Evolutionary conservation across 2,329 filamentous ascomycete genomes (phyloP), one percentile per base, ranked within the genome.

Genomic region (Stagonosporopsis cucurbitacearum): DNA sequence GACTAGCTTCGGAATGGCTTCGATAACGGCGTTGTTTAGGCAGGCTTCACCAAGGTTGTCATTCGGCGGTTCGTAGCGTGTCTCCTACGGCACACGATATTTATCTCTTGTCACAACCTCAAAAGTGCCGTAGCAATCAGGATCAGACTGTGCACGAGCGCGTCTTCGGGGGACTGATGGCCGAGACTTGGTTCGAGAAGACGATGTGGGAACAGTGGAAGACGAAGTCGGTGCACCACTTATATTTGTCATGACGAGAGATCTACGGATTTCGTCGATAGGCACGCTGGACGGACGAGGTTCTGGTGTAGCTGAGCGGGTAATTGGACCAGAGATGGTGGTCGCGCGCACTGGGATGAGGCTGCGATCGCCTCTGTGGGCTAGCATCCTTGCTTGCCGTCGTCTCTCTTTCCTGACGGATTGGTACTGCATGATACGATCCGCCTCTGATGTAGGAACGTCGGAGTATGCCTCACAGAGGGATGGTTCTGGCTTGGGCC

Each of bases 191-290:
- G 20, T 17, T 7, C n/a, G 28, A 26, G 28, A 13, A 1, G 6
- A 20, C 2, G 8, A 40, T 19, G 36, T 2, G 3, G 39, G 19
- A 17, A 23, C 26, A 3, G 32, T 17, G 2, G 28, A 33, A 2
- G 50, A 47, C 3, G 35, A 25, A 4, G 20, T 30, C 13, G 36
- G 20, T 4, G 17, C 12, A 6, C 47, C 22, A 43, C 50, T 32
- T 11, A 42, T 47, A 15, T 35, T 47, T n/a, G 50, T 41, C 50
- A 42, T 53, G 6, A 33, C 23, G 25, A 53, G 50, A 15, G 36
- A 3, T 19, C 28, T 42, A 17, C 50, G 36, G 9, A 53, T 39
- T 2, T 17, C 35, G 7, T 53, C 23, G 22, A 53, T 6, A 30
- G 41, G 26, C 32, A 45, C 19, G 15, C 41, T 17, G 25, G 49